These are phyloP conservation scores for Thamnidium elegans DNA, from an alignment of 192 early-diverging fungal genomes.

Conservation along the genomic window DNA sequence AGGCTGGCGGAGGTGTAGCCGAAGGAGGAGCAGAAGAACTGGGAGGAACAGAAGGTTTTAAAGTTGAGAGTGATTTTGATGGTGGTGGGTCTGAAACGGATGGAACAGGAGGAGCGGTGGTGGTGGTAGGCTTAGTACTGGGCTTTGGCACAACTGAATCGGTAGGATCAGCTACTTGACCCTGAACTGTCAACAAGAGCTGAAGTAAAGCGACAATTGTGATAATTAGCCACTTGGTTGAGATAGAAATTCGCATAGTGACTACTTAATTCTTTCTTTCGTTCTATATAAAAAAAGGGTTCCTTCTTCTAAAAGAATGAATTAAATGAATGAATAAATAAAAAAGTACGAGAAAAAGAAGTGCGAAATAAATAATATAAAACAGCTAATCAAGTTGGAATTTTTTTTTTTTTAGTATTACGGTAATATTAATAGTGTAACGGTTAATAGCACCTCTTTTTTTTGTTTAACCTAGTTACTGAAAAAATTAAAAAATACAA, in stretches of 20 bases:
- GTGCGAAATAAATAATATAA: no score
- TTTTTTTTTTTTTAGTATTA: no score
- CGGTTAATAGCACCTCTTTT: no score
- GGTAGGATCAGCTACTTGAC: neutral
- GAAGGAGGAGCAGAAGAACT: neutral
- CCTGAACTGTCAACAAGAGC: neutral
- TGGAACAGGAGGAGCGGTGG: slow-evolving; percentile 1
- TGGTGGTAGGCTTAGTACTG: neutral
- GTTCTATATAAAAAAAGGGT: no score
- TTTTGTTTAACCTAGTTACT: no score
- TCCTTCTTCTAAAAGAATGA: no score
- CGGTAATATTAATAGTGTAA: no score
- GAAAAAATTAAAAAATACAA: no score
- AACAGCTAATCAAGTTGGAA: no score
- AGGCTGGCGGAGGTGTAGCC: neutral
- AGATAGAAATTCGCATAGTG: neutral
- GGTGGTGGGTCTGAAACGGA: neutral
- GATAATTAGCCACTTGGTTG: neutral
- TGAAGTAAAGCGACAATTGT: neutral
- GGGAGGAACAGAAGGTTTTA: neutral
- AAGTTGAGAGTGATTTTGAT: neutral
- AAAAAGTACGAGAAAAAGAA: no score
- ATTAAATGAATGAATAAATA: no score
- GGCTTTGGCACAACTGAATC: neutral
- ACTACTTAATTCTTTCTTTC: no score